phyloP scores from a whole-genome alignment of 2,329 filamentous ascomycete species.

The Elsinoe batatas region DNA sequence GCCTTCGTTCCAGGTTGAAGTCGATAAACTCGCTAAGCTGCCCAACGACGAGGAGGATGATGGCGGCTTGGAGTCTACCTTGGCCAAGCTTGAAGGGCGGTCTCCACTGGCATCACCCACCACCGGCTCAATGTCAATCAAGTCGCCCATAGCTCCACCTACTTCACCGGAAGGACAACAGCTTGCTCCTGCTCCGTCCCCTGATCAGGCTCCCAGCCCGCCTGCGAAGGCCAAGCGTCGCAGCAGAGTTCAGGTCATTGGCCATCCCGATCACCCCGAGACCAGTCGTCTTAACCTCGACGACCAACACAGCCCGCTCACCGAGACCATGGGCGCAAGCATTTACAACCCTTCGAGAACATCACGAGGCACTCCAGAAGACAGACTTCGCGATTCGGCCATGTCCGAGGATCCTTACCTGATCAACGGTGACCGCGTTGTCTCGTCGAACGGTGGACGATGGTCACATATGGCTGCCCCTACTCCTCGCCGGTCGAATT shows the following conservation, averaged over 20 bases:
- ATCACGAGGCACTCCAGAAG: constrained; percentile 13
- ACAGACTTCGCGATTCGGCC: constrained; percentile 18
- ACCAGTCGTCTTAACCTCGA: constrained; percentile 11
- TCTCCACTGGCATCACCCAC: constrained; percentile 28
- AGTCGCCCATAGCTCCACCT: neutral
- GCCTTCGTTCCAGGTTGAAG: constrained; percentile 77
- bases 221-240: constrained; percentile 1
- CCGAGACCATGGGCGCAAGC: constrained; percentile 27
- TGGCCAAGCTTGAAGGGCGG: constrained; percentile 85
- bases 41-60: constrained; percentile 69
- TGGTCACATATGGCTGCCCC: constrained; percentile 9
- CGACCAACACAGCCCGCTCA: constrained; percentile 19
- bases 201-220: neutral
- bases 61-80: constrained; percentile 82
- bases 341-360: constrained; percentile 23
- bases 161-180: neutral
- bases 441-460: neutral
- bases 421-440: neutral
- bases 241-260: constrained; percentile 5
- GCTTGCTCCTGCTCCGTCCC: neutral
- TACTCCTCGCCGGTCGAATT: neutral
- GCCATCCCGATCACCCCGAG: constrained; percentile 15
- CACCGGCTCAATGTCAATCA: neutral
- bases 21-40: constrained; percentile 76
- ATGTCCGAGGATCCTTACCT: constrained; percentile 8